Evolutionary conservation across 495 filamentous ascomycete species (phyloP).

Genomic region (Choiromyces venosus): DNA sequence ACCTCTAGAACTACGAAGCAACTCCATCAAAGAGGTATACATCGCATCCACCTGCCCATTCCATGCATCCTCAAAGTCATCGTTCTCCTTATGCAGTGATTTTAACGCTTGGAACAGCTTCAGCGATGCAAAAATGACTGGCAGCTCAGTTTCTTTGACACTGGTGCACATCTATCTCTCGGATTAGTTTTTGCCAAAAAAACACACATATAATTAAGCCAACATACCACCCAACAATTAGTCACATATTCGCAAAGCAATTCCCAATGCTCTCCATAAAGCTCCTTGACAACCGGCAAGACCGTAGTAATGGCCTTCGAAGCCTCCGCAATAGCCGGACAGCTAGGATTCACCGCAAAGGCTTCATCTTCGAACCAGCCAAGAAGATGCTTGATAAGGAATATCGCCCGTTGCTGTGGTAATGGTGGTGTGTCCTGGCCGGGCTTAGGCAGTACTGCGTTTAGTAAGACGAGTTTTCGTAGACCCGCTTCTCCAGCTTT

Average conservation of each 20-base stretch:
- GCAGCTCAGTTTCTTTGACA: slow-evolving; percentile 22
- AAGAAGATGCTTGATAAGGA: slow-evolving; percentile 72
- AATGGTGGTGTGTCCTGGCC: slow-evolving; percentile 52
- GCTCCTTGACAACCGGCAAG: slow-evolving; percentile 63
- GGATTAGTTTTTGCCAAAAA: not conserved
- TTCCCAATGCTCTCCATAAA: slow-evolving; percentile 84
- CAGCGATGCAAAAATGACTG: slow-evolving; percentile 52
- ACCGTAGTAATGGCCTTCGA: slow-evolving; percentile 60
- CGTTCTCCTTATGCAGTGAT: slow-evolving; percentile 57
- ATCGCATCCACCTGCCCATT: slow-evolving; percentile 49
- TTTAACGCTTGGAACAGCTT: slow-evolving; percentile 61
- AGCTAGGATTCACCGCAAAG: slow-evolving; percentile 44
- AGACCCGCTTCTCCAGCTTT: slow-evolving; percentile 44
- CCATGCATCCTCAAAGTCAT: slow-evolving; percentile 76
- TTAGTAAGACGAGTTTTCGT: slow-evolving; percentile 54
- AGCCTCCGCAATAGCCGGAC: slow-evolving; percentile 55
- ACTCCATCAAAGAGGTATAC: slow-evolving; percentile 55
- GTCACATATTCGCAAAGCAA: slow-evolving; percentile 50
- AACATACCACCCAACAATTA: slow-evolving; percentile 22
- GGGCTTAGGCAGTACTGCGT: slow-evolving; percentile 51
- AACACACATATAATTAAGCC: not conserved
- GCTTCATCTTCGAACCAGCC: slow-evolving; percentile 60
- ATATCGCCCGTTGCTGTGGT: slow-evolving; percentile 73
- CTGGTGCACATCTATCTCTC: slow-evolving; percentile 19
- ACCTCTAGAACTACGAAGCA: slow-evolving; percentile 50